Evolutionary conservation across 768 basidiomycete species (phyloP).

Genomic region (Leccinellum rugosiceps): DNA sequence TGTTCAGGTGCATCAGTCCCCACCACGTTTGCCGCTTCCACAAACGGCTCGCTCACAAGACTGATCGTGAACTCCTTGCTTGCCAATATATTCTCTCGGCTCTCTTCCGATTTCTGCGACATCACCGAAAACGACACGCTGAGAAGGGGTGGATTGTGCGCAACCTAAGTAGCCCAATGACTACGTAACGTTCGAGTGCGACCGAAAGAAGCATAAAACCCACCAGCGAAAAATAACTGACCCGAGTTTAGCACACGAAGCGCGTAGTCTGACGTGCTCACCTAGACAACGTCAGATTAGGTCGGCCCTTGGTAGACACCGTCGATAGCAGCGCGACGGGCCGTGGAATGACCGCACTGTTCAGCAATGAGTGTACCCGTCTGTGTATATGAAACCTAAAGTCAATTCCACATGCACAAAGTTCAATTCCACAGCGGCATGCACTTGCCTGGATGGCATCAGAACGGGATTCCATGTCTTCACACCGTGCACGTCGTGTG

Average conservation of each 20-base stretch:
- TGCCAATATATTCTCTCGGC: slow-evolving; percentile 58
- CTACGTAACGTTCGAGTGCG: slow-evolving; percentile 8
- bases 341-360: slow-evolving; percentile 58
- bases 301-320: slow-evolving; percentile 44
- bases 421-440: slow-evolving; percentile 13
- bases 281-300: slow-evolving; percentile 70
- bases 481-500: slow-evolving; percentile 33
- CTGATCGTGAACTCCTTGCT: slow-evolving; percentile 71
- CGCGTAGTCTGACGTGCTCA: slow-evolving; percentile 26
- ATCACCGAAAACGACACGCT: slow-evolving; percentile 56
- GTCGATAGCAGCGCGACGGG: slow-evolving; percentile 63
- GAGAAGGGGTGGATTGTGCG: slow-evolving; percentile 64
- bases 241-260: slow-evolving; percentile 9
- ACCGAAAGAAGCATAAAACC: slow-evolving; percentile 17
- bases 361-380: slow-evolving; percentile 48
- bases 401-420: slow-evolving; percentile 23
- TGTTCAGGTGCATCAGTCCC: slow-evolving; percentile 52
- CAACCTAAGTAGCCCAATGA: slow-evolving; percentile 36
- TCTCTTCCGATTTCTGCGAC: slow-evolving; percentile 51
- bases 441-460: slow-evolving; percentile 29
- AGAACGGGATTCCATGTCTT: slow-evolving; percentile 41
- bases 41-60: slow-evolving; percentile 65
- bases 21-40: slow-evolving; percentile 54
- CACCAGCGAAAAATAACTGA: slow-evolving; percentile 63
- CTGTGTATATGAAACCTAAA: slow-evolving; percentile 19